Conservation (phyloP, 306 rosid species). For the Echinosophora koreensis region DNA sequence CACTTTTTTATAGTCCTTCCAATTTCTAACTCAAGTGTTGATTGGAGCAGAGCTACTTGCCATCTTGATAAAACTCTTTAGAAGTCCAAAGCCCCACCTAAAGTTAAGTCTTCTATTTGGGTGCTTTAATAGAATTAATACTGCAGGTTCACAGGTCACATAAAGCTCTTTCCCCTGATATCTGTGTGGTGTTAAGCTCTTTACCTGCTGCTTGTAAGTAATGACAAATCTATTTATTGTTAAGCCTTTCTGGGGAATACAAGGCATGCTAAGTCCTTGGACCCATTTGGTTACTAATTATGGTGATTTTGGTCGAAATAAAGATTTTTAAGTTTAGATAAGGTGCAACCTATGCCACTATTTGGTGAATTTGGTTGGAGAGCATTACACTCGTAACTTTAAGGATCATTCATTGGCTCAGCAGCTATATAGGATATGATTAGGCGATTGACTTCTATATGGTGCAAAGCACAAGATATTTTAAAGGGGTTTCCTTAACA, state of each 20-base stretch:
- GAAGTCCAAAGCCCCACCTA: constrained; percentile 16
- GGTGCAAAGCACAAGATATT: constrained; percentile 2
- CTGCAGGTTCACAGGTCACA: constrained; percentile 15
- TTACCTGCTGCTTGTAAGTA: not conserved
- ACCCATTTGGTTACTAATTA: not conserved
- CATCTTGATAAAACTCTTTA: constrained; percentile 7
- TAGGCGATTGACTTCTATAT: not conserved
- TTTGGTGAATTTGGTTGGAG: not conserved
- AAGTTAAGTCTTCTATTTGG: not conserved
- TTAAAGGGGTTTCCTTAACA: constrained; percentile 20
- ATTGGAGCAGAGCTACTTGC: constrained; percentile 3
- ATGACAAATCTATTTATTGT: constrained; percentile 25
- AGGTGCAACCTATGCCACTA: constrained; percentile 5
- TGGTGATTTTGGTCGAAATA: not conserved
- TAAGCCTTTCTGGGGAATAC: constrained; percentile 1
- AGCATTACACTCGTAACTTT: not conserved
- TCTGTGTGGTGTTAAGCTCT: not conserved
- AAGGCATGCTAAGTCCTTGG: not conserved
- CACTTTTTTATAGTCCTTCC: constrained; percentile 14
- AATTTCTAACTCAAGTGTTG: not conserved
- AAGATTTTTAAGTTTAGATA: not conserved
- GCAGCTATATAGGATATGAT: constrained; percentile 25
- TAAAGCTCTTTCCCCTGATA: constrained; percentile 26
- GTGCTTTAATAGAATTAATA: constrained; percentile 15
- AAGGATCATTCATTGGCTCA: not conserved